A percentile compares a stretch with the other conserved stretches of the same genome.
These are phyloP conservation scores for Hemileccinum rubropunctum DNA, from an alignment of 768 basidiomycete genomes.

Conservation along the genomic window DNA sequence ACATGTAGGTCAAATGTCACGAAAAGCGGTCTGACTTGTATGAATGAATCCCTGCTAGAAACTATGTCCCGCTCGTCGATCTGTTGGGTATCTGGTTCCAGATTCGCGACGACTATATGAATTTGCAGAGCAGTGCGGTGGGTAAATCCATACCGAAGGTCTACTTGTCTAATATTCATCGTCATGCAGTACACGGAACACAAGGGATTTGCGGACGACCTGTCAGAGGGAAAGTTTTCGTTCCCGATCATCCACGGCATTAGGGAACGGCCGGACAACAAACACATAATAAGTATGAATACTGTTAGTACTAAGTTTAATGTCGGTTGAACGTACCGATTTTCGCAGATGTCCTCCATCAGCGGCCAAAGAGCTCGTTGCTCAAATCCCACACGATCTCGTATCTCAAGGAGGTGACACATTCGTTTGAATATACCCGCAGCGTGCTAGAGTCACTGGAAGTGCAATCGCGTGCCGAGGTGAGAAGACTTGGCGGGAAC, in stretches of 20 bases:
- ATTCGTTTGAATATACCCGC: slow-evolving; percentile 86
- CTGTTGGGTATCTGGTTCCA: slow-evolving; percentile 58
- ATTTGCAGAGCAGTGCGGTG: slow-evolving; percentile 26
- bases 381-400: slow-evolving; percentile 78
- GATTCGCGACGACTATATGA: slow-evolving; percentile 56
- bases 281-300: slow-evolving; percentile 79
- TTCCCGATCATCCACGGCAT: slow-evolving; percentile 94
- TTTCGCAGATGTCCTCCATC: slow-evolving; percentile 79
- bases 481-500: slow-evolving; percentile 78
- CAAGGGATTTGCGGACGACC: slow-evolving; percentile 90
- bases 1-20: slow-evolving; percentile 44
- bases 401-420: slow-evolving; percentile 73
- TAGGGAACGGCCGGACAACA: slow-evolving; percentile 70
- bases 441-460: slow-evolving; percentile 66
- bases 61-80: slow-evolving; percentile 56
- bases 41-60: slow-evolving; percentile 26
- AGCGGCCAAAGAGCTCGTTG: slow-evolving; percentile 77
- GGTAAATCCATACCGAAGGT: neutral
- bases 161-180: neutral
- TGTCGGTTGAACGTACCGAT: neutral
- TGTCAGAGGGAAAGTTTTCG: slow-evolving; percentile 96
- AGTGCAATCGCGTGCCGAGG: slow-evolving; percentile 63
- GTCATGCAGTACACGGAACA: slow-evolving; percentile 70
- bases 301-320: neutral
- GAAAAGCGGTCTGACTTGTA: neutral